Conservation (phyloP, 164 flowering plant genomes). For the Kalanchoe fedtschenkoi region DNA sequence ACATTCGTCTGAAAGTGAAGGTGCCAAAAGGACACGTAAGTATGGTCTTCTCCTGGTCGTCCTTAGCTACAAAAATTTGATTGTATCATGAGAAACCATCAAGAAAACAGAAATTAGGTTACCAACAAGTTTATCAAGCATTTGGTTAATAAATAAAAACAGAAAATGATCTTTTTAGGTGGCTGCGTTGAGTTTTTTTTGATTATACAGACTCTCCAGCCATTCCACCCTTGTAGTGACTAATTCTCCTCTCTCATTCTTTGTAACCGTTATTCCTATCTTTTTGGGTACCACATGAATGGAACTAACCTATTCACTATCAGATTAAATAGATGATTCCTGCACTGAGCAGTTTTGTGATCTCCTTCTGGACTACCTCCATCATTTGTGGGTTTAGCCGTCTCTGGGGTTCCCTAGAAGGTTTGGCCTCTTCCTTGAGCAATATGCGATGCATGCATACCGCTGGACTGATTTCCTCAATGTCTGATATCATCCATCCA, state of each 20-base stretch:
- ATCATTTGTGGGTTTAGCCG: not conserved
- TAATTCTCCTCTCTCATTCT: not conserved
- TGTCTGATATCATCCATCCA: too few species aligned
- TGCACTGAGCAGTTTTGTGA: not conserved
- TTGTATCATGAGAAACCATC: not conserved
- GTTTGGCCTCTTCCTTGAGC: too few species aligned
- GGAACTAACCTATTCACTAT: not conserved
- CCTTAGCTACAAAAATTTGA: too few species aligned
- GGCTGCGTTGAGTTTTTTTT: not conserved
- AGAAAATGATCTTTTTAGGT: not conserved
- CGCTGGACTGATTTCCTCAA: too few species aligned
- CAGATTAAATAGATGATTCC: not conserved
- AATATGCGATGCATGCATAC: too few species aligned
- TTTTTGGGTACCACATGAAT: not conserved
- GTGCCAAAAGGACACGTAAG: not conserved
- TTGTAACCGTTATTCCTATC: not conserved
- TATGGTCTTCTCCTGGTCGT: not conserved
- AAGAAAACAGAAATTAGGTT: not conserved
- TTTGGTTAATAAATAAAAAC: not conserved
- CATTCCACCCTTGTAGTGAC: not conserved
- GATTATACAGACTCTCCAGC: not conserved
- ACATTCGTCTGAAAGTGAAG: not conserved
- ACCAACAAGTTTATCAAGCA: not conserved
- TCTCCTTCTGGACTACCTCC: not conserved
- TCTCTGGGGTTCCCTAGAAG: not conserved